Conservation (phyloP, 805 yeast genomes). For the Hanseniaspora lachancei region DNA sequence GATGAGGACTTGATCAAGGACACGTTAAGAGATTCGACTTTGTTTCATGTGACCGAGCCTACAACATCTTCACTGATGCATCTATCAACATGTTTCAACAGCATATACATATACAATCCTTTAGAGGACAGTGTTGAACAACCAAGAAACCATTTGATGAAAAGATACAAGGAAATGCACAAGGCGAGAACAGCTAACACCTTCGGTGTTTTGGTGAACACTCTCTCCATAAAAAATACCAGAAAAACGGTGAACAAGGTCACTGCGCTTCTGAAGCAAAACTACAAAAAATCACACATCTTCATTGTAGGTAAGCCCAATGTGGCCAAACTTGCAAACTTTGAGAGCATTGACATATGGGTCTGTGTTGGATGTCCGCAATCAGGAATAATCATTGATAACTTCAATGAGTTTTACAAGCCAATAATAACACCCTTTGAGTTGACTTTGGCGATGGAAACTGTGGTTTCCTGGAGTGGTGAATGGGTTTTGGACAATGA, state of each 20-base stretch:
- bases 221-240: constrained; percentile 69
- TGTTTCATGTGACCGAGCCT: constrained; percentile 64
- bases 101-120: constrained; percentile 31
- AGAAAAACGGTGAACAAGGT: constrained; percentile 50
- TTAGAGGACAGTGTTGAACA: constrained; percentile 51
- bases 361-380: constrained; percentile 89
- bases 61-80: constrained; percentile 67
- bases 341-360: constrained; percentile 90
- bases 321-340: constrained; percentile 91
- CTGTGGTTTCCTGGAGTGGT: constrained; percentile 80
- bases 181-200: constrained; percentile 85
- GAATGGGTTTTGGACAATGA: constrained; percentile 80
- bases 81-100: constrained; percentile 55
- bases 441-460: constrained; percentile 61
- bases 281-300: constrained; percentile 83
- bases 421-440: constrained; percentile 94
- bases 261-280: constrained; percentile 45
- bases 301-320: constrained; percentile 97
- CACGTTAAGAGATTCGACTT: constrained; percentile 34
- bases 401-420: constrained; percentile 64
- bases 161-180: constrained; percentile 75
- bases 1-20: constrained; percentile 4
- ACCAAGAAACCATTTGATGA: constrained; percentile 68
- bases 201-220: constrained; percentile 79
- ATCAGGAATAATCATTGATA: constrained; percentile 79